phyloP scores from a whole-genome alignment of 345 rosid genomes.

The Combretum micranthum region DNA sequence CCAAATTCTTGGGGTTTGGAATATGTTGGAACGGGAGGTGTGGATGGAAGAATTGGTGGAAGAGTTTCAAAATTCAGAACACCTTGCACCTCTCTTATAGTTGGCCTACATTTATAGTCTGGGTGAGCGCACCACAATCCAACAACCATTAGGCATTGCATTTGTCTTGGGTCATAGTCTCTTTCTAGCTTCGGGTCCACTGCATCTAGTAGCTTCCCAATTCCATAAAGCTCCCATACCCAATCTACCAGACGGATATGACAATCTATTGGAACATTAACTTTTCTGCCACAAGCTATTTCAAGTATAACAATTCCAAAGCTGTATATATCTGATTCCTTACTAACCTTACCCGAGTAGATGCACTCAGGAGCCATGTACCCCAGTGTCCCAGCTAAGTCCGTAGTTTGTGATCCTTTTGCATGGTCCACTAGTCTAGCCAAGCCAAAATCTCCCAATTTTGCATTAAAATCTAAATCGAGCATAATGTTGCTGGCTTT shows the following conservation, averaged over 20 bases:
- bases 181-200: no score
- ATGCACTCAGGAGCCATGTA: conserved; percentile 4
- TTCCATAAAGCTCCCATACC: no score
- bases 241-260: background rate
- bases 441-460: conserved; percentile 9
- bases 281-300: background rate
- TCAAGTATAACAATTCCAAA: conserved; percentile 1
- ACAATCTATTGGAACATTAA: background rate
- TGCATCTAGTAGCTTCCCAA: no score
- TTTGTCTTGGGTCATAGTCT: no score
- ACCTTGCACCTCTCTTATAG: conserved; percentile 2
- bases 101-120: conserved; percentile 7
- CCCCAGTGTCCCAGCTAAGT: background rate
- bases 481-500: no score
- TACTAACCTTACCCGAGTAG: background rate
- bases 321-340: conserved; percentile 4
- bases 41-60: no score
- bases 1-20: no score
- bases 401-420: background rate
- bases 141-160: no score
- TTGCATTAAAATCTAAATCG: conserved; percentile 3
- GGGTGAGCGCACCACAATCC: conserved; percentile 16
- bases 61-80: conserved; percentile 4
- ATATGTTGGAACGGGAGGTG: no score
- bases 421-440: conserved; percentile 5